Evolutionary conservation across 1,139 yeast species (phyloP).

Genomic region (Arxiozyma telluris): DNA sequence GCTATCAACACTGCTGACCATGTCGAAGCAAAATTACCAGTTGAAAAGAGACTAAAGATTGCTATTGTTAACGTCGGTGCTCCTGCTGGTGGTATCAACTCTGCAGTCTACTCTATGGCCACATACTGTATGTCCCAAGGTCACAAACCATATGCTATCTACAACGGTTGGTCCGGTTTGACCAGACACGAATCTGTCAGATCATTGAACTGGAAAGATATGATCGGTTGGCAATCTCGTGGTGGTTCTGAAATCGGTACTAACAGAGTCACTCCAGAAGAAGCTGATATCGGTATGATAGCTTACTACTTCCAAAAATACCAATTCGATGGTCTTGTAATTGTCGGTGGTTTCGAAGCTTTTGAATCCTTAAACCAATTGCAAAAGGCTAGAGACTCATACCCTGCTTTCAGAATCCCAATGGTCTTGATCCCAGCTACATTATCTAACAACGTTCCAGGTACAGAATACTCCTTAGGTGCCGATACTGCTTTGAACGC

Average conservation of each 20-base stretch:
- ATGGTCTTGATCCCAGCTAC: slow-evolving; percentile 92
- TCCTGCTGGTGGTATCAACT: slow-evolving; percentile 93
- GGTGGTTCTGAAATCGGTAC: slow-evolving; percentile 98
- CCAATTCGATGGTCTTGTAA: slow-evolving; percentile 72
- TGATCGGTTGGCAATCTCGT: slow-evolving; percentile 78
- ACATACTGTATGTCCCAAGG: slow-evolving; percentile 86
- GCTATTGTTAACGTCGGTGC: slow-evolving; percentile 93
- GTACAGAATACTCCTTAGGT: slow-evolving; percentile 90
- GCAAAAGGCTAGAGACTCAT: slow-evolving; percentile 57
- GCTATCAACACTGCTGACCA: slow-evolving; percentile 66
- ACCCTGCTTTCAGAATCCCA: slow-evolving; percentile 89
- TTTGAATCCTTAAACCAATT: slow-evolving; percentile 75
- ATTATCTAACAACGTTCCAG: slow-evolving; percentile 95
- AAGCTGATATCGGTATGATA: slow-evolving; percentile 70
- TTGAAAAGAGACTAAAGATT: slow-evolving; percentile 43
- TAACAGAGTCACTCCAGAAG: slow-evolving; percentile 75
- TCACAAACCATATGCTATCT: slow-evolving; percentile 77
- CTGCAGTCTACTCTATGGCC: slow-evolving; percentile 87
- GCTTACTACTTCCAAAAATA: slow-evolving; percentile 86
- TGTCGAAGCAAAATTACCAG: slow-evolving; percentile 41
- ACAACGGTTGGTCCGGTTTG: slow-evolving; percentile 89
- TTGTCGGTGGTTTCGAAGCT: slow-evolving; percentile 95
- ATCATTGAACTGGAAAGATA: slow-evolving; percentile 73
- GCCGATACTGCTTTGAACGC: slow-evolving; percentile 90
- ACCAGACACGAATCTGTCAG: slow-evolving; percentile 70